Evolutionary conservation across 176 grass and related monocot species (phyloP), one percentile per base, ranked within the genome.

Genomic region (Chloris gayana): DNA sequence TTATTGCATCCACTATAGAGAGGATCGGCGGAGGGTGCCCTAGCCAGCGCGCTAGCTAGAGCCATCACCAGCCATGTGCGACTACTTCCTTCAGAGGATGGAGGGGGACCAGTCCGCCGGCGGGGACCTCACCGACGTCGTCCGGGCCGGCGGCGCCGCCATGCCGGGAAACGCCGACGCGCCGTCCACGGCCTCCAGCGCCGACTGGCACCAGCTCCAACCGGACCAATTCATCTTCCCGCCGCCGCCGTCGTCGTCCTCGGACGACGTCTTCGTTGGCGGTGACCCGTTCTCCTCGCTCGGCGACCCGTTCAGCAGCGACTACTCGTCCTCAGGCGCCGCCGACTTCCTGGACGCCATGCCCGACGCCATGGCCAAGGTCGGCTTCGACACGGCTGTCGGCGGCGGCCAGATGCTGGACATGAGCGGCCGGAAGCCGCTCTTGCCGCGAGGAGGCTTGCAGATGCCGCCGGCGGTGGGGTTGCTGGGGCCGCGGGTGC

Each of bases 71-170:
- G 63, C 63, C 50, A 89, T 86, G 88, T 86, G 88, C 83, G 88
- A 89, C 68, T 89, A 86, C 83, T 89, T 89, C 83, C 79, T 79
- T 70, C 83, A 82, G 67, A 73, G 88, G 83, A 89, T 86, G 79
- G 92, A 95, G 32, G 75, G 81, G 29, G 88, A 89, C 50, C 83
- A 86, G 67, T 79, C 67, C 30, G 41, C 11, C 80, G 79, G 67
- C 38, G 88, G 83, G 21, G 88, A 89, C 83, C 83, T 89, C 74
- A 79, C 78, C 51, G 88, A 89, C 68, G 78, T 89, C 83, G 74
- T 89, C 73, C 59, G 88, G 6, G 79, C 83, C 32, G 83, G 88
- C 59, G 87, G 88, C n/a, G 79, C 59, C n/a, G 79, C 59, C 34
- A 81, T 81, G 72, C 46, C 57, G 15, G 58, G 66, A 0, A 82